Conservation (phyloP, 169 alveolate genomes). For the Perkinsus marinus region DNA sequence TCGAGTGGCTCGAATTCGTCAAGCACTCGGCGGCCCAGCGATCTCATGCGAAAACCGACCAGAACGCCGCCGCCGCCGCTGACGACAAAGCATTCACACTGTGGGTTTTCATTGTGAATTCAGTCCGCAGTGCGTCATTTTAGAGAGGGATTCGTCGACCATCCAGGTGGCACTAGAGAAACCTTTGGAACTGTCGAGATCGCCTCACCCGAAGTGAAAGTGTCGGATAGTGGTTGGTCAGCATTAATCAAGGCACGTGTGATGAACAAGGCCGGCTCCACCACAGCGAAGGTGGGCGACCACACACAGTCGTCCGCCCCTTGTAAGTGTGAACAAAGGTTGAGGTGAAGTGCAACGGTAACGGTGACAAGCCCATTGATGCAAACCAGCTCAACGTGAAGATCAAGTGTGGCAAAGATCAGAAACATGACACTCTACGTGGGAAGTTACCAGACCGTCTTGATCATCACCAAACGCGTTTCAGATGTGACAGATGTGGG, state of each 20-base stretch:
- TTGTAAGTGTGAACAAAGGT: neutral
- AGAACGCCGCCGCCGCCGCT: neutral
- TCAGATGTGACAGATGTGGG: neutral
- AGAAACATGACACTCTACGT: neutral
- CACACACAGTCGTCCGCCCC: neutral
- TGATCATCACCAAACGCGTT: neutral
- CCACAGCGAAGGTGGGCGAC: neutral
- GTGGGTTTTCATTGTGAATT: neutral
- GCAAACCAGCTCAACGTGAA: neutral
- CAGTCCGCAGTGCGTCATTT: neutral
- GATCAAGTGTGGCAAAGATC: neutral
- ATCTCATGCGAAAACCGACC: neutral
- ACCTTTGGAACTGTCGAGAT: neutral
- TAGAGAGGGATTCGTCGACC: neutral
- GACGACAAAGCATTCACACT: neutral
- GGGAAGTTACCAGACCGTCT: neutral
- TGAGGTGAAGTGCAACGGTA: neutral
- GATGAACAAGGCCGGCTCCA: neutral
- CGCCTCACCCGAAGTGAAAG: neutral
- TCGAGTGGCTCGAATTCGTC: neutral
- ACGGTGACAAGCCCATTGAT: neutral
- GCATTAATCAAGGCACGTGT: neutral
- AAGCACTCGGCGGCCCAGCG: neutral
- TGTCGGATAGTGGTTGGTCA: neutral
- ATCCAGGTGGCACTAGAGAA: neutral